Evolutionary conservation across 2,329 filamentous ascomycete genomes (phyloP).

Genomic region (Fusarium scirpi): DNA sequence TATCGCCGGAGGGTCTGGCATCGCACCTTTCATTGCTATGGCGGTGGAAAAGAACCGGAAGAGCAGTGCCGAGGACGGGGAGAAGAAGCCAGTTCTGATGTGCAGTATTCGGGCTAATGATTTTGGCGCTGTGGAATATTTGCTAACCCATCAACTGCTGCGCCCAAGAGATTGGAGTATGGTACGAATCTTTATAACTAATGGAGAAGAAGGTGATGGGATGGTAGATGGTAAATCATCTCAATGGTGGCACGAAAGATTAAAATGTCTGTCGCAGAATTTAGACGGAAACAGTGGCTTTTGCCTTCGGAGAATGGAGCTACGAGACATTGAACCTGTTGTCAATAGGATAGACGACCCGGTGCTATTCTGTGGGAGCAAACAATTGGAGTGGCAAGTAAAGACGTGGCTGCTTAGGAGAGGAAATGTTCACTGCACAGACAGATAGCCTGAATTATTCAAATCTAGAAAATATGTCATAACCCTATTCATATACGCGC

Average conservation of each 20-base stretch:
- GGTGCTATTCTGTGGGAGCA: slow-evolving; percentile 14
- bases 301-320: neutral
- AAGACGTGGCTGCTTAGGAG: slow-evolving; percentile 15
- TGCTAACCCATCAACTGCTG: neutral
- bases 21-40: slow-evolving; percentile 10
- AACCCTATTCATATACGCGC: neutral
- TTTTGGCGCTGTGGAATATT: slow-evolving; percentile 2
- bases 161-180: neutral
- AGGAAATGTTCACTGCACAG: neutral
- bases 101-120: slow-evolving; percentile 10
- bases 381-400: slow-evolving; percentile 19
- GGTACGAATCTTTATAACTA: slow-evolving; percentile 1
- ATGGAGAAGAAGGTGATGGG: neutral
- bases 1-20: slow-evolving; percentile 1
- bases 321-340: neutral
- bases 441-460: neutral
- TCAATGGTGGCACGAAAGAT: slow-evolving; percentile 8
- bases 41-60: neutral
- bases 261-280: neutral
- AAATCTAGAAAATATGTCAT: rapidly evolving
- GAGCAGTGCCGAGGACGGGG: rapidly evolving
- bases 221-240: neutral
- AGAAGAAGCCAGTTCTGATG: neutral
- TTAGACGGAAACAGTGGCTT: neutral
- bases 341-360: rapidly evolving